Evolutionary conservation across 1,284 basidiomycete genomes (phyloP).

Genomic region (Leccinum cinnamomeum): DNA sequence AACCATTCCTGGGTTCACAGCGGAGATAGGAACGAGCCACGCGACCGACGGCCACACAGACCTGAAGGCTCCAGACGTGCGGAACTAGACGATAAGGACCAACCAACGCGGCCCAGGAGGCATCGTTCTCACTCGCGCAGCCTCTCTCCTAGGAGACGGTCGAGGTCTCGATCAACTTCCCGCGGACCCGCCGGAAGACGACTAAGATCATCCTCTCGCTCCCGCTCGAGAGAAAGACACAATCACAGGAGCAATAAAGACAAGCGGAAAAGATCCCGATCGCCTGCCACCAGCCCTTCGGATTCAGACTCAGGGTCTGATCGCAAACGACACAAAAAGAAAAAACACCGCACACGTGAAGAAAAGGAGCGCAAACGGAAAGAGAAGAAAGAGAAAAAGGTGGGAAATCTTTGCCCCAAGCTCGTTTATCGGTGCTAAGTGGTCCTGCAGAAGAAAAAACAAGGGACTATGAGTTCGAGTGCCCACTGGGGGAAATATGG

Average conservation of each 20-base stretch:
- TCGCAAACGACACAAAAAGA: constrained; percentile 45
- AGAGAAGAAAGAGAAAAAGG: constrained; percentile 69
- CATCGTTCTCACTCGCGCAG: constrained; percentile 26
- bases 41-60: constrained; percentile 21
- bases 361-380: constrained; percentile 62
- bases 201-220: constrained; percentile 27
- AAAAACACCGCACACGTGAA: constrained; percentile 46
- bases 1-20: constrained; percentile 10
- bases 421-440: constrained; percentile 1
- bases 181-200: constrained; percentile 14
- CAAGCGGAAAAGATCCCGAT: constrained; percentile 40
- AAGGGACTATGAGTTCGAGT: constrained; percentile 46
- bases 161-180: constrained; percentile 31
- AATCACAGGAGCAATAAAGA: constrained; percentile 28
- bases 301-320: constrained; percentile 39
- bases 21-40: constrained; percentile 18
- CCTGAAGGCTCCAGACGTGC: constrained; percentile 12
- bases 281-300: constrained; percentile 36
- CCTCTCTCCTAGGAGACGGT: constrained; percentile 22
- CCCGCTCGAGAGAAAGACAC: constrained; percentile 31
- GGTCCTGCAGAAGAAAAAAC: constrained; percentile 54
- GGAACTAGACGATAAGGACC: constrained; percentile 12
- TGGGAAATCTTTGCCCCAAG: constrained; percentile 25
- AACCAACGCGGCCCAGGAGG: constrained; percentile 4
- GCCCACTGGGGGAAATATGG: constrained; percentile 88